Evolutionary conservation across 805 yeast genomes (phyloP), one percentile per base, ranked within the genome.

Genomic region (Tetrapisispora taiwanensis): DNA sequence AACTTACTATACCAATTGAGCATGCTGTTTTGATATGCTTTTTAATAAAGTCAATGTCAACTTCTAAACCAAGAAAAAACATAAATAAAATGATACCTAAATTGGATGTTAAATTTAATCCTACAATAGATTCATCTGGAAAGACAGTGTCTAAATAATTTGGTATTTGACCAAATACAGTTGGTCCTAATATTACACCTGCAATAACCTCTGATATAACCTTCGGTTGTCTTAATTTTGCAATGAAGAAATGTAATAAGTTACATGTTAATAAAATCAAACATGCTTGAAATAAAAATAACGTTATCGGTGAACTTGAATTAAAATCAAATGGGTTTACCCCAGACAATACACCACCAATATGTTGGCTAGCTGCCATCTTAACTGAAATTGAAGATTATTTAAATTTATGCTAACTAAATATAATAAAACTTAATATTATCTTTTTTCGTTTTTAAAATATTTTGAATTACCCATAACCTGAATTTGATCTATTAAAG

Each of bases 181-280:
- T 69, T 1, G 90, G 90, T 0, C 92, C 90, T 41, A 84, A 62
- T 1, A 84, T 54, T 40, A 84, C 79, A 26, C 94, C 95, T 0
- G 87, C 71, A 9, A 84, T 69, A 40, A 84, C 92, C 55, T 84
- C 95, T 7, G 89, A 85, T 47, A 84, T 84, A 36, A 84, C 95
- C 46, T 79, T 69, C 0, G 95, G 95, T 58, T 84, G 92, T 51
- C 76, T 78, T 36, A 84, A 58, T 48, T 62, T 72, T 10, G 77
- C 68, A 14, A 84, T 62, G 0, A 88, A 86, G 33, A 69, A 66
- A 56, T 82, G 79, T 8, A 84, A 51, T 10, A 79, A 31, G 45
- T 79, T 81, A 44, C 88, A 78, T 20, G 80, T 54, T 1, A 71
- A 52, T 36, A 83, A 68, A 53, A 84, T 79, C 47, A 81, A 66